Conservation (phyloP, 164 flowering plant genomes). For the Magnolia kwangsiensis region DNA sequence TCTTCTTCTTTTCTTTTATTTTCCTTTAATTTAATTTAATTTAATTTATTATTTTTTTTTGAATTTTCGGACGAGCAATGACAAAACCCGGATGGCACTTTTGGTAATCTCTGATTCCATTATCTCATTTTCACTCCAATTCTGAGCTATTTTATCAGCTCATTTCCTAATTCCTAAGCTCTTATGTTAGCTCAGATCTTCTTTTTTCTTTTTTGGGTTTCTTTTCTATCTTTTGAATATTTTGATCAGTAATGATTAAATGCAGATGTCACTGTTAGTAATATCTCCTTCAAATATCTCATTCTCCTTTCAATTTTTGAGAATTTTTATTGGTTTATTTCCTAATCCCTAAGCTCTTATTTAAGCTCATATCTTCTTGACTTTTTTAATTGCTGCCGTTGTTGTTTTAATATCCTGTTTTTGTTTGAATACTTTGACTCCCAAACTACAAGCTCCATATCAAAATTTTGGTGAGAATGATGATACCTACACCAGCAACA, state of each 20-base stretch:
- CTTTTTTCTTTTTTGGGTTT: too few species aligned
- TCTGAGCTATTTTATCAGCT: not conserved
- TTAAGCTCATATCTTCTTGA: not conserved
- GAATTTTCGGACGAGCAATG: not conserved
- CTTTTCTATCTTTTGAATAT: not conserved
- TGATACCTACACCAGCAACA: too few species aligned
- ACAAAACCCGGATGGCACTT: not conserved
- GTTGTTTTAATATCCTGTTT: too few species aligned
- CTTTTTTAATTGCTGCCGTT: not conserved
- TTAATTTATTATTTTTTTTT: too few species aligned
- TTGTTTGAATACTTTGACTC: too few species aligned
- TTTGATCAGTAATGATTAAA: not conserved
- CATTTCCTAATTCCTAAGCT: not conserved
- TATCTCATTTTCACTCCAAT: not conserved
- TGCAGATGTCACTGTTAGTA: not conserved
- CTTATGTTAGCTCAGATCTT: not conserved
- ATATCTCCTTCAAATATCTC: not conserved
- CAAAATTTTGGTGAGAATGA: too few species aligned
- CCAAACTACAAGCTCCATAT: too few species aligned
- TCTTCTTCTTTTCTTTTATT: too few species aligned
- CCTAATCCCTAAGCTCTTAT: not conserved
- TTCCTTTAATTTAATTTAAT: too few species aligned
- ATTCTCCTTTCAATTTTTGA: not conserved
- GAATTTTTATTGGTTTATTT: not conserved
- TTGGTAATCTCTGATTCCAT: not conserved